Evolutionary conservation across 129 eudicot species (phyloP).

Genomic region (Erigeron canadensis): DNA sequence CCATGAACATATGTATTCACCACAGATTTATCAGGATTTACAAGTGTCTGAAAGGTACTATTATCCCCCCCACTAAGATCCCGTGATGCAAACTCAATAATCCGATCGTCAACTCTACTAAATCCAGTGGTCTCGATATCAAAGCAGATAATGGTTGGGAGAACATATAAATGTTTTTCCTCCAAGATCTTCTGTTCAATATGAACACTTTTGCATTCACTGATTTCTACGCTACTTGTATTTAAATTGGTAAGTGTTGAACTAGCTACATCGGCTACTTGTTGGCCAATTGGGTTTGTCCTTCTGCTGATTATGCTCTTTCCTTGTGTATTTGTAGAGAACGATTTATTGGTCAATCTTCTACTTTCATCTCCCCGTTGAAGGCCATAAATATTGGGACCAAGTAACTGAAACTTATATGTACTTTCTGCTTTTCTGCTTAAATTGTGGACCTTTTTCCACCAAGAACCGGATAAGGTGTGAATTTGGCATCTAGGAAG

Average conservation of each 20-base stretch:
- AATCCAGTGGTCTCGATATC: conserved; percentile 92
- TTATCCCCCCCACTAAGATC: conserved; percentile 86
- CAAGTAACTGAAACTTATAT: conserved; percentile 34
- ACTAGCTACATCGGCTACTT: conserved; percentile 40
- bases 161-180: conserved; percentile 40
- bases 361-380: conserved; percentile 47
- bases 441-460: conserved; percentile 38
- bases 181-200: conserved; percentile 38
- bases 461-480: conserved; percentile 58
- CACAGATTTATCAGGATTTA: conserved; percentile 68
- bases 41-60: conserved; percentile 81
- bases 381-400: conserved; percentile 34
- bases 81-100: conserved; percentile 83
- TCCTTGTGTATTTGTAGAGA: conserved; percentile 51
- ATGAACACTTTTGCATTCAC: conserved; percentile 40
- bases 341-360: conserved; percentile 45
- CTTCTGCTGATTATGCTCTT: conserved; percentile 38
- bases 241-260: conserved; percentile 29
- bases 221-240: conserved; percentile 35
- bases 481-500: conserved; percentile 56
- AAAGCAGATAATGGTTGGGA: conserved; percentile 53
- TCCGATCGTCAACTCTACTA: conserved; percentile 50
- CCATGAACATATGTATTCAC: conserved; percentile 58
- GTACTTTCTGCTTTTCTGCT: conserved; percentile 26
- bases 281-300: conserved; percentile 37